These are phyloP conservation scores for Oehlia diaphana DNA, from an alignment of 192 early-diverging fungal genomes.

Conservation along the genomic window DNA sequence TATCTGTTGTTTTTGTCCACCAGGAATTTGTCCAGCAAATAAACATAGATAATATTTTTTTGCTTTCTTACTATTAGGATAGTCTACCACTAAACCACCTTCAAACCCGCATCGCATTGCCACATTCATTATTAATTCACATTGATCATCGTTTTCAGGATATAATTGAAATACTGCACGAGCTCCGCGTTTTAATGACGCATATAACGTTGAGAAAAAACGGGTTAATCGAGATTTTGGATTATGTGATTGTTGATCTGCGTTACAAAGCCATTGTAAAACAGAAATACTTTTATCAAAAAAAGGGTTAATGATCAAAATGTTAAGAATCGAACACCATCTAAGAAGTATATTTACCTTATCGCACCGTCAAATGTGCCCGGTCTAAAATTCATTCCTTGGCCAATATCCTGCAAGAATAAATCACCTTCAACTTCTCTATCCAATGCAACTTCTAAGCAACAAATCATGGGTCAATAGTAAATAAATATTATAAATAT, in stretches of 20 bases:
- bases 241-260: conserved; percentile 86
- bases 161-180: conserved; percentile 99
- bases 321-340: background rate
- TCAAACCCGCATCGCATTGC: conserved; percentile 95
- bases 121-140: conserved; percentile 85
- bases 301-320: background rate
- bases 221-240: conserved; percentile 80
- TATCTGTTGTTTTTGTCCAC: conserved; percentile 52
- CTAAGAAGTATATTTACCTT: conserved; percentile 44
- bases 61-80: conserved; percentile 94
- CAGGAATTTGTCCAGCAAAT: conserved; percentile 84
- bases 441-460: conserved; percentile 81
- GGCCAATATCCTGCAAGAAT: conserved; percentile 93
- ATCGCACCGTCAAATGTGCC: conserved; percentile 97
- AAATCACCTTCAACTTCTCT: conserved; percentile 93
- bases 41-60: conserved; percentile 96
- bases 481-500: background rate
- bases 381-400: conserved; percentile 90
- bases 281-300: conserved; percentile 76
- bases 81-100: conserved; percentile 93
- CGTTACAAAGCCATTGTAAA: conserved; percentile 98
- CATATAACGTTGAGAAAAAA: conserved; percentile 94
- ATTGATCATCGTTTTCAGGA: conserved; percentile 93
- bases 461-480: background rate
- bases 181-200: conserved; percentile 82